Conservation (phyloP, 108 stramenopile species). For the Asterionellopsis glacialis region DNA sequence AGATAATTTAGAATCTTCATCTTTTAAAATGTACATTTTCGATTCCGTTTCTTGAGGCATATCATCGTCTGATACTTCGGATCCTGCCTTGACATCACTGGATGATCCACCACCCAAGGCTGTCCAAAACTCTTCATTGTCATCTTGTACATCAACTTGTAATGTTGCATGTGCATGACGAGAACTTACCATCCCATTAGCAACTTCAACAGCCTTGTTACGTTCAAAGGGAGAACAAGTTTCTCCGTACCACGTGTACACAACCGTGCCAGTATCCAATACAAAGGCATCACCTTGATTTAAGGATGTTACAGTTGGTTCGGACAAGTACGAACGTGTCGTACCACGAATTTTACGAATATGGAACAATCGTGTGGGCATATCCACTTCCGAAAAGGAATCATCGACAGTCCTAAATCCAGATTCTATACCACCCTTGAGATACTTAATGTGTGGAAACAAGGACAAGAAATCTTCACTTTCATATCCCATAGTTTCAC, state of each 20-base stretch:
- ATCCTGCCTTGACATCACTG: constrained; percentile 16
- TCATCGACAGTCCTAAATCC: constrained; percentile 66
- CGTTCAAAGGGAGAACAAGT: constrained; percentile 59
- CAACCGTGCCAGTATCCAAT: constrained; percentile 59
- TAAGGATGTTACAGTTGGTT: constrained; percentile 27
- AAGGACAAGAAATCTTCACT: constrained; percentile 35
- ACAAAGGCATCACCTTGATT: constrained; percentile 77
- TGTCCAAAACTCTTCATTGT: constrained; percentile 62
- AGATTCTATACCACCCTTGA: constrained; percentile 67
- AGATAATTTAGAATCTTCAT: constrained; percentile 36
- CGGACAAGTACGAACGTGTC: constrained; percentile 42
- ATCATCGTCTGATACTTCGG: constrained; percentile 18
- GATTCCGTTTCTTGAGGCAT: constrained; percentile 2
- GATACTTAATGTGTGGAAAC: constrained; percentile 43
- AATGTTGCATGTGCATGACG: constrained; percentile 41
- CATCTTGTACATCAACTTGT: constrained; percentile 31
- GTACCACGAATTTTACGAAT: constrained; percentile 43
- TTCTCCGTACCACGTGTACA: constrained; percentile 71
- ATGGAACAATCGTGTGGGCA: constrained; percentile 36
- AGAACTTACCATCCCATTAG: constrained; percentile 36
- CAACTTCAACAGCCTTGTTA: constrained; percentile 55
- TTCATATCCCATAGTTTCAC: constrained; percentile 68
- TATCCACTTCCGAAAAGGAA: constrained; percentile 32
- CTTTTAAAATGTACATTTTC: constrained; percentile 33
- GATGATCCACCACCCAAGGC: constrained; percentile 48